Base-by-base conservation (phyloP, 2,329 filamentous ascomycete species). In the Epichloe baconii region DNA sequence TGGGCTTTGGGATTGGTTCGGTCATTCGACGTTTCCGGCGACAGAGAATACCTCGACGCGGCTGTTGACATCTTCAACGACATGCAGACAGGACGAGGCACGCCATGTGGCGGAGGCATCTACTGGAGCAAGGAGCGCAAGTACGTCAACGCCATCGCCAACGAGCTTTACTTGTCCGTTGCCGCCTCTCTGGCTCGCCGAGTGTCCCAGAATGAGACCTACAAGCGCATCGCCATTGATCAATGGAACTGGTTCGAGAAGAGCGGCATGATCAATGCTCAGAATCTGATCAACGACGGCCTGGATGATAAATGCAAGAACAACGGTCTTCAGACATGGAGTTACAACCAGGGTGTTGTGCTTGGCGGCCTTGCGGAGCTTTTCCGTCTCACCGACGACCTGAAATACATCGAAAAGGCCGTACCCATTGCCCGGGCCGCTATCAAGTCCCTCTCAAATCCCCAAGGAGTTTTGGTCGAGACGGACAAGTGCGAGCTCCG, bases 1-100 rank as follows among this genome's bases (percentile, higher is more conserved):
- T 83, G 79, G 79, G 78, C 73, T 10, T 68, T 82, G 52, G 79
- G 70, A 17, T 74, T 78, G 69, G 75, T 82, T 49, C 71, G 74
- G 23, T 68, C 75, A 4, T 79, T 71, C 58, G 79, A 83, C 58
- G 65, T 78, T 15, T 78, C 78, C 0, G 64, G 67, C 3, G 66
- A 80, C 44, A 37, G 55, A 2, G 67, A 69, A n/a, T 83, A 79
- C 55, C 73, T 83, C 40, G 60, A 76, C 45, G 68, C 71, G 5
- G 76, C 78, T 8, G 69, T 71, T 50, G 62, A 68, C 36, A 72
- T 82, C 51, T 81, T 80, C 56, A 68, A 75, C 31, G 77, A 82
- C 58, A 77, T 81, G 66, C 70, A 73, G 49, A 67, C 65, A 5
- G 77, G 73, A 48, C 69, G 62, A 8, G 64, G 64, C 31, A 71